Conservation (phyloP, 305 asterid genomes). For the Stenogyne calaminthoides region DNA sequence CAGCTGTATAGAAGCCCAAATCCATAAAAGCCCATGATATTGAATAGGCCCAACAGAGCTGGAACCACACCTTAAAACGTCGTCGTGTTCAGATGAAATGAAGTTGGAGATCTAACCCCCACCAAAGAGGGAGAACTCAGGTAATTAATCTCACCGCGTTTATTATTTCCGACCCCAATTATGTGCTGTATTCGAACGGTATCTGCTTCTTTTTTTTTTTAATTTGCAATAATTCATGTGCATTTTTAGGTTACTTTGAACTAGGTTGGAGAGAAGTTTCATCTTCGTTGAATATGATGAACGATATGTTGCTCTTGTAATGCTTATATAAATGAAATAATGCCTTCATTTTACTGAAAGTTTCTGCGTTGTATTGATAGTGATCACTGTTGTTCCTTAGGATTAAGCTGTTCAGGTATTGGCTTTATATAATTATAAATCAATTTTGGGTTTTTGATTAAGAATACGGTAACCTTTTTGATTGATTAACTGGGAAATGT, state of each 20-base stretch:
- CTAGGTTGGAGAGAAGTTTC: not conserved
- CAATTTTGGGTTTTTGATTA: not conserved
- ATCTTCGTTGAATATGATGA: too few species aligned
- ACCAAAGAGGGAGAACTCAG: not conserved
- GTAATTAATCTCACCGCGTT: not conserved
- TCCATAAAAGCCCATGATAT: too few species aligned
- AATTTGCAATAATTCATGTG: not conserved
- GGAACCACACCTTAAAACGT: not conserved
- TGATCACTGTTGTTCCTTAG: not conserved
- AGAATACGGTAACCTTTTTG: not conserved
- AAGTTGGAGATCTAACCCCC: slow-evolving; percentile 3
- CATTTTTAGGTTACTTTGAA: not conserved
- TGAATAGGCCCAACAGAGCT: not conserved
- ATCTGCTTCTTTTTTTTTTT: not conserved
- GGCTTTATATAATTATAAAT: not conserved
- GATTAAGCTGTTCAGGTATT: not conserved
- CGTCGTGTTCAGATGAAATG: not conserved
- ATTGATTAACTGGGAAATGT: slow-evolving; percentile 5
- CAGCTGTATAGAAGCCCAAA: too few species aligned
- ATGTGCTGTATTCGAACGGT: not conserved
- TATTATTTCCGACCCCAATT: not conserved
- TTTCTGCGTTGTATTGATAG: not conserved
- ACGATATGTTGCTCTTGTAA: not conserved
- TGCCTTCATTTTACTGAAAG: not conserved
- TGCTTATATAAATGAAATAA: not conserved